A percentile compares a stretch with the other conserved stretches of the same genome.
Evolutionary conservation across 768 basidiomycete genomes (phyloP).

Genomic region (Mycena latifolia): DNA sequence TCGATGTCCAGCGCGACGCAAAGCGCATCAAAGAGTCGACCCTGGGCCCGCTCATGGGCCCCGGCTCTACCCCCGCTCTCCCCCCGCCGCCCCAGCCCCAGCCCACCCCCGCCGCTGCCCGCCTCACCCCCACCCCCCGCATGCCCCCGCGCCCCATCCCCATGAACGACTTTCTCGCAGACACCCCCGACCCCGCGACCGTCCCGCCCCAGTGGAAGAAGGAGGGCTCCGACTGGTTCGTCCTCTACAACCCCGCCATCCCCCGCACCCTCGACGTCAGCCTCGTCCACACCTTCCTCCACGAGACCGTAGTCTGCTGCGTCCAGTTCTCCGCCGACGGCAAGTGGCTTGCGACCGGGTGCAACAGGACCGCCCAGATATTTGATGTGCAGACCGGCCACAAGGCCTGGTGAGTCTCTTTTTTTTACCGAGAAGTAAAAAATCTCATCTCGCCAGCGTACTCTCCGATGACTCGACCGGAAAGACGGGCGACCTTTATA

Average conservation of each 20-base stretch:
- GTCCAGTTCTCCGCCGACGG: constrained; percentile 96
- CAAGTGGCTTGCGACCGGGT: constrained; percentile 91
- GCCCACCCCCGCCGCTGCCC: constrained; percentile 6
- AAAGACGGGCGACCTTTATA: constrained; percentile 89
- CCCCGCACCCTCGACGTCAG: constrained; percentile 29
- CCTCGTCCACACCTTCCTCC: constrained; percentile 32
- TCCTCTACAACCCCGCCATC: constrained; percentile 23
- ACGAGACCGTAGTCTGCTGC: constrained; percentile 76
- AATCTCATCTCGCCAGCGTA: constrained; percentile 59
- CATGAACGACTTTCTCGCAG: constrained; percentile 29
- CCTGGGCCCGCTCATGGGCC: constrained; percentile 33
- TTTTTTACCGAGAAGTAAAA: constrained; percentile 6
- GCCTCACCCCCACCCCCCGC: constrained; percentile 23
- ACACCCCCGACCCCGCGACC: constrained; percentile 20
- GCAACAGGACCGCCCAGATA: constrained; percentile 94
- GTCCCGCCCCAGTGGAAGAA: constrained; percentile 32
- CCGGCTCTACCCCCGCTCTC: constrained; percentile 28
- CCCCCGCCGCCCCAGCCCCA: constrained; percentile 17
- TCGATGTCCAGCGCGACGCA: constrained; percentile 61
- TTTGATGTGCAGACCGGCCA: constrained; percentile 92
- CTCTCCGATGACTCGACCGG: constrained; percentile 80
- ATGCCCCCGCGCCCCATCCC: constrained; percentile 17
- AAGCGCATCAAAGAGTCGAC: constrained; percentile 70
- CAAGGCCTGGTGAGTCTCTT: constrained; percentile 80
- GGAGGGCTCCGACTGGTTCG: constrained; percentile 32